Base-by-base conservation (phyloP, 1,139 yeast genomes). In the Sporopachydermia cereana region DNA sequence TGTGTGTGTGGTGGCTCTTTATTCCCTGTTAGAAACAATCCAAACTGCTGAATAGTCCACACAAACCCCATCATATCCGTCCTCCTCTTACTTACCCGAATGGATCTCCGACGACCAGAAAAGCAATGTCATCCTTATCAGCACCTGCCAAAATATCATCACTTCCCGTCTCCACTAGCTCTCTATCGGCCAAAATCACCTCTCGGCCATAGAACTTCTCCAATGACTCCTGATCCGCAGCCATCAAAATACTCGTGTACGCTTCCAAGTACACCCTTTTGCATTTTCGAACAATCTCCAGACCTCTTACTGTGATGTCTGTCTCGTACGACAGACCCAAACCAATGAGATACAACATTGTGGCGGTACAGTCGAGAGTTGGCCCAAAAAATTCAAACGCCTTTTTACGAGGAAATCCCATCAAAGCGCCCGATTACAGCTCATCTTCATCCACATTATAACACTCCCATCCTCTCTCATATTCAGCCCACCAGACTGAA, bases 41-140 rank as follows among this genome's bases (percentile, higher is more conserved):
- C 14, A 7, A 25, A 14, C 14, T 7, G 14, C 29, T 25, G 14
- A 25, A 25, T 14, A 7, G 7, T 7, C 29, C 14, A 25, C 7
- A 25, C 43, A 31, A 20, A 5, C 17, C 23, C 25, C 18, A 20
- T 20, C 34, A 24, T 17, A 41, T 9, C 18, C 21, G 24, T 29
- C 30, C 7, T 7, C 14, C 7, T 7, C 12, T 41, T 24, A 16
- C 42, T 36, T 42, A 34, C 25, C 98, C 98, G 60, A 86, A 89
- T 30, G 94, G 95, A 60, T 91, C 98, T 36, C 98, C 98, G 23
- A 91, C 98, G 18, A 91, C 98, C 53, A 91, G 69, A 56, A 91
- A 88, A 1, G 96, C 97, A 59, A 91, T 73, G 59, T 88, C 95
- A 46, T 84, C 91, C 20, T 63, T 67, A 42, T 83, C 77, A 1